Evolutionary conservation across 176 grass and related monocot species (phyloP).

Genomic region (Aegilops longissima): DNA sequence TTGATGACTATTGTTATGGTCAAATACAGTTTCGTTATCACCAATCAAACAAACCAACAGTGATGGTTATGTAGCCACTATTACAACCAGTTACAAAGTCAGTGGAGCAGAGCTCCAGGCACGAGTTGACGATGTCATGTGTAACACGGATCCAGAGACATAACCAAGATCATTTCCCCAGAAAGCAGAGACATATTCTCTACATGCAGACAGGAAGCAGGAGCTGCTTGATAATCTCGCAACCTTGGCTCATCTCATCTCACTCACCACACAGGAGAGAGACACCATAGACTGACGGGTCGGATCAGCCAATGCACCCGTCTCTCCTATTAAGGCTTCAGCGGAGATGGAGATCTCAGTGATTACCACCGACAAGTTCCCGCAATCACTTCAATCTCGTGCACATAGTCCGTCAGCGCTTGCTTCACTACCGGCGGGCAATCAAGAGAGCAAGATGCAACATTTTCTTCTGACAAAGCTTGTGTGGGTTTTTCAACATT

Average conservation of each 20-base stretch:
- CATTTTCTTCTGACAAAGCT: slow-evolving; percentile 55
- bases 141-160: not conserved
- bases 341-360: not conserved
- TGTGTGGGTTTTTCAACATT: slow-evolving; percentile 63
- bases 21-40: not conserved
- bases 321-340: not conserved
- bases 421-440: not conserved
- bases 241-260: not conserved
- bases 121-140: not conserved
- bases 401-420: not conserved
- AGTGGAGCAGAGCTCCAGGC: not conserved
- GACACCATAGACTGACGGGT: not conserved
- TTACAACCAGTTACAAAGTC: not conserved
- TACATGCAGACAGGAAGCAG: not conserved
- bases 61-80: not conserved
- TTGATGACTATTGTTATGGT: not conserved
- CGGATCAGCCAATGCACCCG: not conserved
- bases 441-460: slow-evolving; percentile 66
- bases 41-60: not conserved
- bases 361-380: not conserved
- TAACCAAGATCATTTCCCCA: not conserved
- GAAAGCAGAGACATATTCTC: not conserved
- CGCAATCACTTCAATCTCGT: not conserved
- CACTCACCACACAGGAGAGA: not conserved
- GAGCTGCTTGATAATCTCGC: not conserved